Percentiles rank a stretch among this genome's conserved stretches.
phyloP scores from a whole-genome alignment of 495 filamentous ascomycete genomes.

The Aspergillus conjunctus region DNA sequence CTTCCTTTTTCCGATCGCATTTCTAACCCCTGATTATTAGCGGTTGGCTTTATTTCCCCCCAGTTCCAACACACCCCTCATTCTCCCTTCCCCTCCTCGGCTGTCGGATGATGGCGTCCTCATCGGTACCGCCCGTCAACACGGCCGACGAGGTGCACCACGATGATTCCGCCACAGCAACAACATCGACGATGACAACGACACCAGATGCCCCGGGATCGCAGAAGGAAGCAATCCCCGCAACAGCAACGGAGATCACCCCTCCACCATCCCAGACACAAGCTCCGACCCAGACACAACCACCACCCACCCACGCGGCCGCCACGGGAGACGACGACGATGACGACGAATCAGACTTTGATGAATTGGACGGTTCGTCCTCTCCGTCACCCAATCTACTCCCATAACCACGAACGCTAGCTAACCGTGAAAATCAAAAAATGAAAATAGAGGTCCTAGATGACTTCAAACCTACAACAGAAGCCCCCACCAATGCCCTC shows the following conservation, averaged over 20 bases:
- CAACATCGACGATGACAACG: conserved; percentile 12
- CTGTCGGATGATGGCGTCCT: conserved; percentile 21
- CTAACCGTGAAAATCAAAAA: neutral
- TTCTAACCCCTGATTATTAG: too few species aligned
- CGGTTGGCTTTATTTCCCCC: neutral
- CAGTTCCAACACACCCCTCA: neutral
- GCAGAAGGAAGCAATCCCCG: conserved; percentile 11
- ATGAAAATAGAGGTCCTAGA: conserved; percentile 76
- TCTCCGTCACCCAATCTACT: neutral
- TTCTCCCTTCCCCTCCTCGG: neutral
- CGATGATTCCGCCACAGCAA: conserved; percentile 4
- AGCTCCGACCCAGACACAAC: conserved; percentile 8
- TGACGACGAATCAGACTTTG: conserved; percentile 65
- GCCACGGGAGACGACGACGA: conserved; percentile 13
- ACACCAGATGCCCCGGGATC: neutral
- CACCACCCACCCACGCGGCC: neutral
- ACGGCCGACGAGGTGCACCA: conserved; percentile 11
- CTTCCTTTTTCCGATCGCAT: too few species aligned
- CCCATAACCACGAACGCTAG: neutral
- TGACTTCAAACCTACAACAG: conserved; percentile 64
- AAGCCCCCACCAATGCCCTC: conserved; percentile 35
- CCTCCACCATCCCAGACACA: conserved; percentile 4
- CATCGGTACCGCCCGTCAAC: conserved; percentile 15
- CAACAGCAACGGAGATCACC: conserved; percentile 2
- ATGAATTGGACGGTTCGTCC: conserved; percentile 81